Base-by-base conservation (phyloP, 345 rosid species). In the Firmiana major region DNA sequence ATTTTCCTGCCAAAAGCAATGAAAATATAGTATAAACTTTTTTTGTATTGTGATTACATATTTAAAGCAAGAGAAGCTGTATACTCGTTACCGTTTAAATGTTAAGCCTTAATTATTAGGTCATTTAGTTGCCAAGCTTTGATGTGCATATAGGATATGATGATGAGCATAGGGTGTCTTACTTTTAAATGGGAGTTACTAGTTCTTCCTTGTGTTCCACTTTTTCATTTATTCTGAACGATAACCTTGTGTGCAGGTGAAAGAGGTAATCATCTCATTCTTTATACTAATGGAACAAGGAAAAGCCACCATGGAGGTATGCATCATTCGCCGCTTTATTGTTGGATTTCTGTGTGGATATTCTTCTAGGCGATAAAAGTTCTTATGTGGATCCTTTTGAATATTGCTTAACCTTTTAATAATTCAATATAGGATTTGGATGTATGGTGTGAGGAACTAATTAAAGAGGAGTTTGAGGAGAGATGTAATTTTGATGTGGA, bases 261-360 rank as follows among this genome's bases (percentile, higher is more conserved):
- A 96, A 83, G 98, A 96, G 85, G 94, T 96, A 64, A 92, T 96
- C 58, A 85, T 96, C 75, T 86, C 92, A 28, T 95, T 89, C 88
- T 96, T 90, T 84, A 91, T 93, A 82, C 80, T 96, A 84, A 92
- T 93, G 97, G 98, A 93, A 81, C 99, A 96, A 74, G 99, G 98
- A 65, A 93, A 93, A 84, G 97, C 99, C 76, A 91, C 97, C 57
- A 78, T 78, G 84, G 89, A 91, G 95, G 99, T 89, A 72, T 63
- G 81, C 43, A 63, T 67, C 9, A 64, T 74, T 51, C 16, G 34
- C 62, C 15, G 24, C 28, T 12, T 68, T 22, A 21, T 64, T 63
- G 64, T 63, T 51, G 63, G 77, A 62, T 31, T 21, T 71, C 55
- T 51, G 4, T 53, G 49, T 26, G 36, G 58, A 16, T 49, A 16